A percentile compares a stretch with the other conserved stretches of the same genome.
These are phyloP conservation scores for Nannochloris sp. DNA, from an alignment of 139 green algal genomes.

Conservation along the genomic window DNA sequence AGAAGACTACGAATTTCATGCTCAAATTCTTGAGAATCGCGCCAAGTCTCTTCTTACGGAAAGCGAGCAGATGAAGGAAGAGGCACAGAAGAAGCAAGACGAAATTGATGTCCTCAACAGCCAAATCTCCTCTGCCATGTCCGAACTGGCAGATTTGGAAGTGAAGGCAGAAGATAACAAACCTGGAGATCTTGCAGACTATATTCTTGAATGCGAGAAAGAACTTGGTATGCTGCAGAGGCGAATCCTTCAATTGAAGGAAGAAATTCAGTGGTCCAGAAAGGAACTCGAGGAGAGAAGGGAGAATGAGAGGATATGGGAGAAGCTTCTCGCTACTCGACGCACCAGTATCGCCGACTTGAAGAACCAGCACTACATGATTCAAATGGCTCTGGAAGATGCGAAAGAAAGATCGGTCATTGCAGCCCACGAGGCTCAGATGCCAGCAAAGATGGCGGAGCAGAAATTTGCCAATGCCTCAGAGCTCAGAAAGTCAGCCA, in stretches of 20 bases:
- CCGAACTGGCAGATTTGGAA: conserved; percentile 21
- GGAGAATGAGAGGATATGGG: conserved; percentile 7
- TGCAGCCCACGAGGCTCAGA: conserved; percentile 17
- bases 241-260: conserved; percentile 18
- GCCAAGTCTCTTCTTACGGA: conserved; percentile 17
- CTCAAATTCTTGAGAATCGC: conserved; percentile 26
- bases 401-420: conserved; percentile 2
- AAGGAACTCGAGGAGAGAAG: not conserved
- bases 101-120: not conserved
- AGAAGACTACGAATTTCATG: conserved; percentile 22
- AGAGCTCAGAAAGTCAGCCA: conserved; percentile 8
- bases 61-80: conserved; percentile 12
- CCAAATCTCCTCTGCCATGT: not conserved
- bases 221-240: conserved; percentile 19
- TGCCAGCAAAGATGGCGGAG: conserved; percentile 15
- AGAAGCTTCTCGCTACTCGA: conserved; percentile 8
- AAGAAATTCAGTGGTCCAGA: conserved; percentile 11
- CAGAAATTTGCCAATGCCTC: conserved; percentile 23
- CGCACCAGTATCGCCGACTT: conserved; percentile 9
- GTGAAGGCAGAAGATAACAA: not conserved
- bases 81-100: conserved; percentile 11
- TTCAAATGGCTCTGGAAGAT: conserved; percentile 1
- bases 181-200: conserved; percentile 16
- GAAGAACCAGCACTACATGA: conserved; percentile 10
- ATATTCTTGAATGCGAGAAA: conserved; percentile 19